Evolutionary conservation across 2,329 filamentous ascomycete genomes (phyloP), one percentile per base, ranked within the genome.

Genomic region (Colletotrichum brevisporum): DNA sequence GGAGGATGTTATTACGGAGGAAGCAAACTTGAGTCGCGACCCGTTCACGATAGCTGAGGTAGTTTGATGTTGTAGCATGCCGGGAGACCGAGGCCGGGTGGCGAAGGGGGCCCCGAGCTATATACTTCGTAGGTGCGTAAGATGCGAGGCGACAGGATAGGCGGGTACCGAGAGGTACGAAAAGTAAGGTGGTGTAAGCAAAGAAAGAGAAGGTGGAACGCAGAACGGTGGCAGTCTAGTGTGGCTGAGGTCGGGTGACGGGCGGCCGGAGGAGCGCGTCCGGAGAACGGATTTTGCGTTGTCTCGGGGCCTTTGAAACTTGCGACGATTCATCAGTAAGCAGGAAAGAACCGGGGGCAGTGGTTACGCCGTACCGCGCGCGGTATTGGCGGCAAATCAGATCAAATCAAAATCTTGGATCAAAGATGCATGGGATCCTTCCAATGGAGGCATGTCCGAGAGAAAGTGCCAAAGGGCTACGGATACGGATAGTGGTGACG

Each of bases 61-160:
- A 70, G 79, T 73, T 72, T 82, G 81, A 74, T 77, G 77, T 74
- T 80, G 85, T 76, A 85, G 81, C 84, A 86, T 86, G 73, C 79
- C 83, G 79, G 73, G 10, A 45, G 21, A 21, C 31, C 18, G 21
- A 65, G 21, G 16, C 31, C 18, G 21, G 64, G 72, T 61, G 76
- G 73, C 55, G 67, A 69, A 65, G 58, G 67, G 60, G 55, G 47
- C 24, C 27, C 21, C 1, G 24, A 27, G 50, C 36, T 63, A 59
- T 62, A 68, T 59, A 63, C 36, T 63, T 55, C 58, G 63, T 59
- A 63, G 43, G 41, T 27, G 75, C 74, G 76, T 75, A 71, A 36
- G 31, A 36, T 36, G 31, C 31, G 31, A 10, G 31, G 8, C 31
- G 31, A 36, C 31, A 36, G 31, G 31, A 36, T 36, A 10, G 5